Percentiles rank a stretch among this genome's conserved stretches.
These are phyloP conservation scores for Fraxinus angustifolia DNA, from an alignment of 305 asterid genomes.

Conservation along the genomic window DNA sequence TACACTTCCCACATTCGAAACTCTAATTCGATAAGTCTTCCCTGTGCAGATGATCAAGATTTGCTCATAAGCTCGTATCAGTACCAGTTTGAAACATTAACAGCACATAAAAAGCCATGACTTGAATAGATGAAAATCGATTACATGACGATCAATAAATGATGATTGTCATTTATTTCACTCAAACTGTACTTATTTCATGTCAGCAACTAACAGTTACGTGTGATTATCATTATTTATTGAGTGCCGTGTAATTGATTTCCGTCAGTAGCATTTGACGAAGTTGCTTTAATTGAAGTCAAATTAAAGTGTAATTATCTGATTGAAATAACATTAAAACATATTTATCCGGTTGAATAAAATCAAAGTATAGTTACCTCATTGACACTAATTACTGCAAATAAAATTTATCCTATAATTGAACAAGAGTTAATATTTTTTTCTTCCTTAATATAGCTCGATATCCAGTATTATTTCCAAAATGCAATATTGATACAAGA, in stretches of 20 bases:
- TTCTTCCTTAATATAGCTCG: neutral
- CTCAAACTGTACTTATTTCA: neutral
- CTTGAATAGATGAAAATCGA: neutral
- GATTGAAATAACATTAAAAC: too few species aligned
- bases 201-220: neutral
- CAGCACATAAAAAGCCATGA: neutral
- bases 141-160: neutral
- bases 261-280: neutral
- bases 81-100: neutral
- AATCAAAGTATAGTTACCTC: neutral
- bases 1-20: constrained; percentile 58
- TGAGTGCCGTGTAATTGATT: neutral
- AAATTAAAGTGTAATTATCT: too few species aligned
- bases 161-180: neutral
- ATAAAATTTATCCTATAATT: too few species aligned
- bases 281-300: neutral
- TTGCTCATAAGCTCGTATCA: neutral
- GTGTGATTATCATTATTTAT: too few species aligned
- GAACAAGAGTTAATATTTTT: neutral
- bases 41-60: constrained; percentile 33
- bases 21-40: constrained; percentile 59
- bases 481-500: neutral
- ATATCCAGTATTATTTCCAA: neutral
- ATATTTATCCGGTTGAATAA: neutral
- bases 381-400: too few species aligned